Base-by-base conservation (phyloP, 495 filamentous ascomycete species). In the Bacidia rubella region DNA sequence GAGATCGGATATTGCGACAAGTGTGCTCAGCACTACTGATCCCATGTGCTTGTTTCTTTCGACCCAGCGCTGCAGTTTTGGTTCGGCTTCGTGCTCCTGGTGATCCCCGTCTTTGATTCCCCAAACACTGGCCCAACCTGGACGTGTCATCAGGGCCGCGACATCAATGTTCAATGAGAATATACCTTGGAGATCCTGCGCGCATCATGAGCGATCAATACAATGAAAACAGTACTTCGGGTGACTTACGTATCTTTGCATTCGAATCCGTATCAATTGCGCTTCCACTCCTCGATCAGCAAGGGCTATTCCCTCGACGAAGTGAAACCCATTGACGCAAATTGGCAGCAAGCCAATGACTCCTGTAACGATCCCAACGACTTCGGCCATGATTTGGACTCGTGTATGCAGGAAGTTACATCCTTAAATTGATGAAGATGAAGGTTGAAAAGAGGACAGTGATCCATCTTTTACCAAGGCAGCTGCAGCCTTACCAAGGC, bases 51-150 rank as follows among this genome's bases (percentile, higher is more conserved):
- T 17, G 24, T 49, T 29, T 26, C 24, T 49, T 10, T 49, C 10
- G 46, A 49, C 46, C 46, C 46, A 49, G 10, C 46, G n/a, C 17
- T 49, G 46, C 46, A 49, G 19, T 24, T 49, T 49, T 4, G 25
- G 25, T 9, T 49, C 24, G 24, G 22, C 25, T 32, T 15, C 46
- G 24, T 49, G 20, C 25, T 23, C 19, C 20, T 12, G 43, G 43
- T 7, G 25, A 5, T 5, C 29, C 5, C 5, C 15, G 29, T 5
- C 29, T 35, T 5, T 5, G 15, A 35, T 35, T 15, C 15, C 29
- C 29, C 29, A 35, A 15, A 35, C 29, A 5, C 5, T 35, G 29
- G 7, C 29, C 29, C 29, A 35, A 15, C 29, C 29, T 35, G n/a
- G n/a, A n/a, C n/a, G 5, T 35, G 29, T 7, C 7, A 35, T 35